phyloP scores from a whole-genome alignment of 179 eudicot species.

The Spinacia oleracea region DNA sequence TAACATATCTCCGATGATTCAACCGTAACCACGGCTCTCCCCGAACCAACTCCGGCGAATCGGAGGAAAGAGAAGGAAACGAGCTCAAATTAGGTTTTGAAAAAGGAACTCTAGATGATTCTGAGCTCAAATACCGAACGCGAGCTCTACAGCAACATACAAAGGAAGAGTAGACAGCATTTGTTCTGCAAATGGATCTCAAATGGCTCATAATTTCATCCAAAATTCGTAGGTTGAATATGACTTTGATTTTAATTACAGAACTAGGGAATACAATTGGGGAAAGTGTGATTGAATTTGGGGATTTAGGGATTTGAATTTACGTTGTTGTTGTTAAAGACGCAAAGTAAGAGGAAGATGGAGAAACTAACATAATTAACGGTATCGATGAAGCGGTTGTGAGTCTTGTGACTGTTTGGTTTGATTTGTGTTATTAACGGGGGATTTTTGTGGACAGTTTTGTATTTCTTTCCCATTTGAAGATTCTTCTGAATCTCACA shows the following conservation, averaged over 20 bases:
- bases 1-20: conserved; percentile 54
- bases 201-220: conserved; percentile 53
- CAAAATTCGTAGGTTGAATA: background rate
- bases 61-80: conserved; percentile 37
- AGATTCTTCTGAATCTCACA: conserved; percentile 32
- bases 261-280: background rate
- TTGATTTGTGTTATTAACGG: background rate
- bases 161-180: conserved; percentile 53
- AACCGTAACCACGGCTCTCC: conserved; percentile 32
- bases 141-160: conserved; percentile 41
- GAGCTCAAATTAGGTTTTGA: conserved; percentile 33
- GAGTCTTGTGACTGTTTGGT: background rate
- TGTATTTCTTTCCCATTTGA: background rate
- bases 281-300: background rate
- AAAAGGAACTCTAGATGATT: conserved; percentile 37
- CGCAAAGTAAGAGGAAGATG: background rate
- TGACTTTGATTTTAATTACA: background rate
- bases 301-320: background rate
- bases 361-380: conserved; percentile 7
- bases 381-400: no score
- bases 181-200: conserved; percentile 58
- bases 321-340: conserved; percentile 3
- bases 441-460: conserved; percentile 19
- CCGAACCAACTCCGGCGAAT: conserved; percentile 26
- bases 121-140: conserved; percentile 23